A percentile compares a stretch with the other conserved stretches of the same genome.
Conservation (phyloP, 2,329 filamentous ascomycete species). For the Pseudopyrenochaeta lycopersici region DNA sequence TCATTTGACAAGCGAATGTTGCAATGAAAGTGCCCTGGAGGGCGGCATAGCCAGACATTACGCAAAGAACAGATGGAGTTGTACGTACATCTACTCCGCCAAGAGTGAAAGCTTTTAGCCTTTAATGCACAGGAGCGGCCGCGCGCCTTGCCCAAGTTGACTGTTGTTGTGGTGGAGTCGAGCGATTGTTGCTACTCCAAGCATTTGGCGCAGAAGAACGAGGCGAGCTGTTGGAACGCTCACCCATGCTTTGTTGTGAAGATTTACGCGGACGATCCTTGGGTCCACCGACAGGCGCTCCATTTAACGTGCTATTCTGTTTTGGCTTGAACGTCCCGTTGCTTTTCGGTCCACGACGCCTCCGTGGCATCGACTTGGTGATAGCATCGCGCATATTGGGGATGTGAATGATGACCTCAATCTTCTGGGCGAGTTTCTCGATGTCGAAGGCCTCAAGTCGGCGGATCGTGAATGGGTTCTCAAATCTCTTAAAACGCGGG, state of each 20-base stretch:
- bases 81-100: not conserved
- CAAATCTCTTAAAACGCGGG: constrained; percentile 31
- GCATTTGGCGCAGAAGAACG: constrained; percentile 35
- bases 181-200: constrained; percentile 39
- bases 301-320: constrained; percentile 31
- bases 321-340: constrained; percentile 34
- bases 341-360: constrained; percentile 29
- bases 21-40: not conserved
- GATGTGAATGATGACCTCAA: constrained; percentile 40
- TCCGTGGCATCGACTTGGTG: constrained; percentile 40
- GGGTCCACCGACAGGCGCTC: constrained; percentile 20
- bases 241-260: constrained; percentile 38
- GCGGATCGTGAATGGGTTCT: constrained; percentile 40
- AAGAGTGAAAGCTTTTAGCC: not conserved
- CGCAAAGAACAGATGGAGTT: not conserved
- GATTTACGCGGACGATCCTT: constrained; percentile 43
- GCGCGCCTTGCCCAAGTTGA: constrained; percentile 38
- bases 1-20: constrained; percentile 9
- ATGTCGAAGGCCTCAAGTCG: constrained; percentile 36
- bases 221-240: constrained; percentile 31
- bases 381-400: constrained; percentile 35
- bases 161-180: constrained; percentile 21
- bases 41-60: not conserved
- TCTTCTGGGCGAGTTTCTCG: constrained; percentile 32
- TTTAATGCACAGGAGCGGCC: constrained; percentile 34